A percentile compares a stretch with the other conserved stretches of the same genome.
Evolutionary conservation across 2,329 filamentous ascomycete genomes (phyloP).

Genomic region (Fusarium pseudograminearum): DNA sequence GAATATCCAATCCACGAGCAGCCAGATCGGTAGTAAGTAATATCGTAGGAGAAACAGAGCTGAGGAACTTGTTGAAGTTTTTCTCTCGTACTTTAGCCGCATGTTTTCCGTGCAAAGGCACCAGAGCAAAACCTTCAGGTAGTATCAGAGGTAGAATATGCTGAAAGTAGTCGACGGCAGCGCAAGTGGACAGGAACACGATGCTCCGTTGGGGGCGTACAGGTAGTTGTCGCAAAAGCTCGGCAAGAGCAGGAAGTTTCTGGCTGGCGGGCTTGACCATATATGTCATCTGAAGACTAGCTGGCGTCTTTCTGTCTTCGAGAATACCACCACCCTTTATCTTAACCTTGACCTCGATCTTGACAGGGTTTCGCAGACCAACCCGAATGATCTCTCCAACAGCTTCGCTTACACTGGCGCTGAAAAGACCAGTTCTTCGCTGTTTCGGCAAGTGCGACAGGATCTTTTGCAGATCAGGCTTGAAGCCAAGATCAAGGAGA

Average conservation of each 20-base stretch:
- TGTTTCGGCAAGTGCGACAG: conserved; percentile 90
- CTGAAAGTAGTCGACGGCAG: conserved; percentile 94
- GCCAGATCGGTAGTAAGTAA: conserved; percentile 94
- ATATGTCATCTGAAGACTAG: conserved; percentile 93
- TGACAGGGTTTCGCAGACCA: conserved; percentile 92
- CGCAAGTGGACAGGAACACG: conserved; percentile 92
- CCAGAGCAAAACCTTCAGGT: conserved; percentile 73
- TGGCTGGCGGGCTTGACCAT: conserved; percentile 79
- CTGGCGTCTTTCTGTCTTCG: conserved; percentile 89
- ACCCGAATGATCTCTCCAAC: conserved; percentile 93
- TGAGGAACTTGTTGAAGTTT: conserved; percentile 86
- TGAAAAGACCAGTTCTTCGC: conserved; percentile 91
- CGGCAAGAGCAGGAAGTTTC: conserved; percentile 80
- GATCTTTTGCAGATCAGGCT: conserved; percentile 88
- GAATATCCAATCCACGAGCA: conserved; percentile 90
- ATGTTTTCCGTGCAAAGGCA: conserved; percentile 93
- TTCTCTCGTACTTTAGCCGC: conserved; percentile 87
- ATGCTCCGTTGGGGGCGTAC: conserved; percentile 86
- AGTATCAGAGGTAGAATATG: conserved; percentile 81
- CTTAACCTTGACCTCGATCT: conserved; percentile 93
- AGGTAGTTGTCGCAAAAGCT: conserved; percentile 76
- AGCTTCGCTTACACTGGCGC: conserved; percentile 94
- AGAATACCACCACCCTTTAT: conserved; percentile 71
- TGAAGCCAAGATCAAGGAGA: conserved; percentile 92
- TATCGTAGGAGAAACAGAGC: conserved; percentile 79